These are phyloP conservation scores for Pilatotrama ljubarskyi DNA, from an alignment of 768 basidiomycete genomes.

Conservation along the genomic window DNA sequence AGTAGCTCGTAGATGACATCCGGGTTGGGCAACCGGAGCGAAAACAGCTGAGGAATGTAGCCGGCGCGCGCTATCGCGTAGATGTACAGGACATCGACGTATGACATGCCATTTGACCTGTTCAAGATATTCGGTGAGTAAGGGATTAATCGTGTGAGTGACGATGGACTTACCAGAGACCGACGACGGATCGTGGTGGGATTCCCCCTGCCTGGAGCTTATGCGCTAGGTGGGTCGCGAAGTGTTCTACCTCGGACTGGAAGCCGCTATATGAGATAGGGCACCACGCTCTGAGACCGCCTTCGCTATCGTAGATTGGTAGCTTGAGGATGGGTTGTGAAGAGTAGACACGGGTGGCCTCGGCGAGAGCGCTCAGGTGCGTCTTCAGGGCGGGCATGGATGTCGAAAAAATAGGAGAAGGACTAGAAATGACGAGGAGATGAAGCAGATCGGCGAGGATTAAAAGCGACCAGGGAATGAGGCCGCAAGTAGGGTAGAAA, in stretches of 20 bases:
- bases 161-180: constrained; percentile 58
- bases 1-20: constrained; percentile 66
- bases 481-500: background rate
- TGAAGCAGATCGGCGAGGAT: background rate
- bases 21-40: constrained; percentile 67
- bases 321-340: constrained; percentile 54
- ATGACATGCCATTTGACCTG: constrained; percentile 70
- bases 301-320: constrained; percentile 36
- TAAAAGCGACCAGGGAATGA: constrained; percentile 2
- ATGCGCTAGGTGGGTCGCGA: constrained; percentile 57
- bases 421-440: background rate
- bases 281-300: constrained; percentile 52
- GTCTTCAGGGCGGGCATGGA: constrained; percentile 32
- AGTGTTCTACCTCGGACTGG: constrained; percentile 57
- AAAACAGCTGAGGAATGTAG: constrained; percentile 72
- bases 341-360: constrained; percentile 47
- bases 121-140: background rate
- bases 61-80: constrained; percentile 63
- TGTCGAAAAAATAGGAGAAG: background rate
- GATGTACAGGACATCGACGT: constrained; percentile 65
- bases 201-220: constrained; percentile 45
- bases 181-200: constrained; percentile 55
- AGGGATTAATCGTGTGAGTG: background rate
- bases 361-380: constrained; percentile 61
- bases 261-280: constrained; percentile 63